A percentile compares a stretch with the other conserved stretches of the same genome.
Conservation (phyloP, 2,329 filamentous ascomycete species). For the Claviceps fusiformis region DNA sequence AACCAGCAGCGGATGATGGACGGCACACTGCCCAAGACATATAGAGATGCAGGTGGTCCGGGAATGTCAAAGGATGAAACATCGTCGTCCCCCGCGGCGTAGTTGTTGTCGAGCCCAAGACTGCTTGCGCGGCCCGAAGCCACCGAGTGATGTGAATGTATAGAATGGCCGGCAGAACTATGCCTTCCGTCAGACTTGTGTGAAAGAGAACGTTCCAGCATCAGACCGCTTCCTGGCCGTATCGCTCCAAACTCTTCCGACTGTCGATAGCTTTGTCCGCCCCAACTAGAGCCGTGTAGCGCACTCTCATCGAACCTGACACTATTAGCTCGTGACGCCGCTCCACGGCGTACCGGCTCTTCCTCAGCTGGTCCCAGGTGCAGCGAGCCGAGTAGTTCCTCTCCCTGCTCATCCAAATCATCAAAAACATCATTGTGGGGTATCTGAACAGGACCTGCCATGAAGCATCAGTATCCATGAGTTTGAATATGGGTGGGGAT, state of each 20-base stretch:
- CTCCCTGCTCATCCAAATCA: slow-evolving; percentile 76
- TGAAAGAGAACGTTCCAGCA: slow-evolving; percentile 84
- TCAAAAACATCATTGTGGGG: slow-evolving; percentile 77
- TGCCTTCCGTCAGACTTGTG: slow-evolving; percentile 94
- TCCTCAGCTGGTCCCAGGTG: slow-evolving; percentile 74
- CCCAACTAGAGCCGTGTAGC: slow-evolving; percentile 75
- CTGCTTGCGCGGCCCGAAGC: slow-evolving; percentile 76
- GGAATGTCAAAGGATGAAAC: slow-evolving; percentile 60
- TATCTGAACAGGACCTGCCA: slow-evolving; percentile 62
- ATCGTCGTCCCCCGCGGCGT: slow-evolving; percentile 45
- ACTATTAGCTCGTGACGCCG: slow-evolving; percentile 86
- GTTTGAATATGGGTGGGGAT: neutral
- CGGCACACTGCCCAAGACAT: slow-evolving; percentile 76
- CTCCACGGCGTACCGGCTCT: slow-evolving; percentile 69
- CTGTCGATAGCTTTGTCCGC: slow-evolving; percentile 61
- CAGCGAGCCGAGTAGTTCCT: slow-evolving; percentile 65
- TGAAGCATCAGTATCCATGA: neutral
- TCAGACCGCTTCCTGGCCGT: slow-evolving; percentile 66
- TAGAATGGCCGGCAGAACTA: slow-evolving; percentile 79
- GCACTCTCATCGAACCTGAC: slow-evolving; percentile 96
- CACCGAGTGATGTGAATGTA: slow-evolving; percentile 54
- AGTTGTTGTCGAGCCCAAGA: slow-evolving; percentile 66
- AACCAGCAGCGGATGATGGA: slow-evolving; percentile 95
- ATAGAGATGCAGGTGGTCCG: slow-evolving; percentile 68
- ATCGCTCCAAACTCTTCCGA: slow-evolving; percentile 70